phyloP scores from a whole-genome alignment of 1,139 yeast species.

The Debaryomycetaceae sp. region DNA sequence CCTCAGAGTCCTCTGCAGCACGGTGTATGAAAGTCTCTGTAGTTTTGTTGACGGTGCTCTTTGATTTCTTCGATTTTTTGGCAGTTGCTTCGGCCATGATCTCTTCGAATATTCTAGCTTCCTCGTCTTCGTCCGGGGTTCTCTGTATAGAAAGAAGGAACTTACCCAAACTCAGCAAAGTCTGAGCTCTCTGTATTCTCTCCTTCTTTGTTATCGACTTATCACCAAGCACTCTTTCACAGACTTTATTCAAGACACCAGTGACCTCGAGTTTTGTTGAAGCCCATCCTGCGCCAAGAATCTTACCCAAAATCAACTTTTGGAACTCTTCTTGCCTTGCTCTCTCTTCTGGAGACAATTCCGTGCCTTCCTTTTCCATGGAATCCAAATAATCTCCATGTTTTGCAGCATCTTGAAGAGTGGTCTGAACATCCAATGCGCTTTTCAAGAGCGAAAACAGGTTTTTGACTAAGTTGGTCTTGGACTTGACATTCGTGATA shows the following conservation, averaged over 20 bases:
- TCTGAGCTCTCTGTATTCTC: conserved; percentile 57
- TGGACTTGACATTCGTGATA: conserved; percentile 46
- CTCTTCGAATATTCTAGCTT: conserved; percentile 72
- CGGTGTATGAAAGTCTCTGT: conserved; percentile 21
- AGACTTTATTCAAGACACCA: conserved; percentile 62
- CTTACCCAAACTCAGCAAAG: conserved; percentile 55
- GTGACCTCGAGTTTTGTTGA: conserved; percentile 73
- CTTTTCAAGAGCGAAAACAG: conserved; percentile 40
- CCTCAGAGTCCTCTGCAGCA: conserved; percentile 16
- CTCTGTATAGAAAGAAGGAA: conserved; percentile 55
- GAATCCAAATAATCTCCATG: conserved; percentile 48
- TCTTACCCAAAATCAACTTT: conserved; percentile 65
- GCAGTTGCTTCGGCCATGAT: conserved; percentile 66
- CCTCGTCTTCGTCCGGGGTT: conserved; percentile 69
- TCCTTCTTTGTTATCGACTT: conserved; percentile 49
- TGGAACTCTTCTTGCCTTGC: conserved; percentile 61
- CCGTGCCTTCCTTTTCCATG: conserved; percentile 24
- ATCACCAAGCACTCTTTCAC: conserved; percentile 57
- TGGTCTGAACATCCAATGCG: conserved; percentile 41
- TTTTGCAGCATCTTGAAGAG: conserved; percentile 41
- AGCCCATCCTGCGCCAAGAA: conserved; percentile 78
- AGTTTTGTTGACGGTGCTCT: conserved; percentile 13
- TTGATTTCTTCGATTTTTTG: conserved; percentile 38
- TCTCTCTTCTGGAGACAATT: conserved; percentile 40
- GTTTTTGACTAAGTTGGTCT: conserved; percentile 35